Conservation (phyloP, 1,139 yeast species). For the Protomyces gravidus region DNA sequence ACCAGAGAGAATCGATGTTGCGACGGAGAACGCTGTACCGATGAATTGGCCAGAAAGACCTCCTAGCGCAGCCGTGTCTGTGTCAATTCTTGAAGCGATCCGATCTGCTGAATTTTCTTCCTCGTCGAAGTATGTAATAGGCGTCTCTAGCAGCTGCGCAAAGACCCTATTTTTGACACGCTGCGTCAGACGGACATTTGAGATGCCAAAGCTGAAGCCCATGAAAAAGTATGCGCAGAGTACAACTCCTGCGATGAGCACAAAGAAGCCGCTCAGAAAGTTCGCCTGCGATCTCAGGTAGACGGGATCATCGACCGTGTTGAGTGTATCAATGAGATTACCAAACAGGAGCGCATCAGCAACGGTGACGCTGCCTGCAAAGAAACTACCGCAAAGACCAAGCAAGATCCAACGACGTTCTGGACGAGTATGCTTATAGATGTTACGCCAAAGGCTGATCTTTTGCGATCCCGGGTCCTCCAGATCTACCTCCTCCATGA, state of each 20-base stretch:
- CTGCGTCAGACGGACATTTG: conserved; percentile 47
- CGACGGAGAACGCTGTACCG: conserved; percentile 69
- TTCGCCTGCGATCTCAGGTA: conserved; percentile 50
- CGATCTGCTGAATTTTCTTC: conserved; percentile 55
- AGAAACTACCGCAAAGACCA: conserved; percentile 67
- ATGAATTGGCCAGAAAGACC: conserved; percentile 56
- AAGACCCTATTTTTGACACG: conserved; percentile 47
- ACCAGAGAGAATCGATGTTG: conserved; percentile 37
- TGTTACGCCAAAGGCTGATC: background rate
- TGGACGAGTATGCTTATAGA: conserved; percentile 36
- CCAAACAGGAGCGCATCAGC: conserved; percentile 44
- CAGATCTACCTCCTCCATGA: conserved; percentile 39
- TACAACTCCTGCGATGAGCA: conserved; percentile 43
- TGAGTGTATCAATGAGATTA: conserved; percentile 48
- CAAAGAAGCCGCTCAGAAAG: conserved; percentile 42
- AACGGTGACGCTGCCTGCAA: conserved; percentile 65
- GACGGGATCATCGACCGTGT: conserved; percentile 50
- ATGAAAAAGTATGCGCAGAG: conserved; percentile 38
- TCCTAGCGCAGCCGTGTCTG: conserved; percentile 50
- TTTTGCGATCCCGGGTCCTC: background rate
- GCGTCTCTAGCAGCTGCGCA: conserved; percentile 51
- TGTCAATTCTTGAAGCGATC: conserved; percentile 50
- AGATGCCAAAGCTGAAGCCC: conserved; percentile 38
- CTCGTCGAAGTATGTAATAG: conserved; percentile 49
- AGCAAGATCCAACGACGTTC: conserved; percentile 52